Evolutionary conservation across 768 basidiomycete genomes (phyloP), one percentile per base, ranked within the genome.

Genomic region (Xerocomus spinulosus): DNA sequence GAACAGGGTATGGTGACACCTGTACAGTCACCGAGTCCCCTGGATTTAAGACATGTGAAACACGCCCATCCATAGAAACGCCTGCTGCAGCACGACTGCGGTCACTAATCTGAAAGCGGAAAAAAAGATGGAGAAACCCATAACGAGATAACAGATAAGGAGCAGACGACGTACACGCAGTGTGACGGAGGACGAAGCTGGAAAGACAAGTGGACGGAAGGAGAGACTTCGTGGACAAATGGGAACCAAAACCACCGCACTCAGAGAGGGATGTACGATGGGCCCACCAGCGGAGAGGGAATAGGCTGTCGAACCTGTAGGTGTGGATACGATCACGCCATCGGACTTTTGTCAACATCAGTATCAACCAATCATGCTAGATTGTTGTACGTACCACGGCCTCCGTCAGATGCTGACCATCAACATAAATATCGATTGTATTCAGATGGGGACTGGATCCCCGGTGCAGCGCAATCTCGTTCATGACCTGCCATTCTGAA

Each of bases 291-390:
- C 90, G 3, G 92, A 95, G 20, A 97, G 76, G 1, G 93, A 96
- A 68, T 97, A 96, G 14, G 94, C 94, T 3, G 94, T 96, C 18
- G 93, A 96, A 6, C 94, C 94, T 3, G 94, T 97, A 18, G 94
- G 94, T 2, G 94, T 97, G 7, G 92, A 92, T 45, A 97, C 82
- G 47, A 96, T 92, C 50, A 96, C 72, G 30, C 94, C 93, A 58
- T 96, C 93, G 29, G 92, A 91, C 92, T 94, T 60, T 24, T 21
- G 35, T 17, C 45, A 48, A 49, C 23, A 49, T 51, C 34, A 64
- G 51, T 25, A 34, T 48, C 40, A 50, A 28, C 44, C 26, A 38
- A 44, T 52, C 46, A 46, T 42, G 33, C 24, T 29, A 41, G 46
- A 38, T 46, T 43, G 40, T 28, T 9, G 17, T 30, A 81, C 90